Conservation (phyloP, 202 grass and related monocot genomes). For the Digitaria exilis region DNA sequence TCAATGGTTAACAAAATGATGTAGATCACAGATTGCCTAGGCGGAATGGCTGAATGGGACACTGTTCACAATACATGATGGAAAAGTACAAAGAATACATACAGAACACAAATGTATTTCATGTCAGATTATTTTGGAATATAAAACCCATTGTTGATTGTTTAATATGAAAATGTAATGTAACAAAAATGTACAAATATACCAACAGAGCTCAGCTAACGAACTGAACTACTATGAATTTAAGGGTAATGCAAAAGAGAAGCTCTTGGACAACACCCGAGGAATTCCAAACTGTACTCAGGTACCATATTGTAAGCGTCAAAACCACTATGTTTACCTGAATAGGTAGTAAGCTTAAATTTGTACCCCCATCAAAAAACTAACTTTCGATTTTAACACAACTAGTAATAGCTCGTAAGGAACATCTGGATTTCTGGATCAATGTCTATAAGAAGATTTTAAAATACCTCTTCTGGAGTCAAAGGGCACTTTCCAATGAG, state of each 20-base stretch:
- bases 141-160: not conserved
- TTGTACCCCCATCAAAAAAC: constrained; percentile 8
- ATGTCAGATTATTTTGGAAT: constrained; percentile 6
- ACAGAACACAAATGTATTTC: not conserved
- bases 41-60: constrained; percentile 12
- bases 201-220: constrained; percentile 3
- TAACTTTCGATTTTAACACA: constrained; percentile 8
- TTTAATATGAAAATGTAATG: not conserved
- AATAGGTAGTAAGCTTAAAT: not conserved
- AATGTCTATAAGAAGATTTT: constrained; percentile 25
- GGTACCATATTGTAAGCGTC: not conserved
- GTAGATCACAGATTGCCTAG: not conserved
- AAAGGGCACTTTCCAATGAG: constrained; percentile 92
- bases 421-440: constrained; percentile 23
- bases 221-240: constrained; percentile 4
- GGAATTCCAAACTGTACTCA: not conserved
- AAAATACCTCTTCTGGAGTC: constrained; percentile 92
- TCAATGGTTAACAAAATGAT: constrained; percentile 4
- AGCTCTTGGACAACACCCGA: not conserved
- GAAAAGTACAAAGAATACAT: not conserved
- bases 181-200: constrained; percentile 7
- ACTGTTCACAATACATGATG: not conserved
- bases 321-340: not conserved
- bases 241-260: not conserved
- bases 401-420: not conserved